Evolutionary conservation across 805 yeast species (phyloP).

Genomic region (Candida boleticola): DNA sequence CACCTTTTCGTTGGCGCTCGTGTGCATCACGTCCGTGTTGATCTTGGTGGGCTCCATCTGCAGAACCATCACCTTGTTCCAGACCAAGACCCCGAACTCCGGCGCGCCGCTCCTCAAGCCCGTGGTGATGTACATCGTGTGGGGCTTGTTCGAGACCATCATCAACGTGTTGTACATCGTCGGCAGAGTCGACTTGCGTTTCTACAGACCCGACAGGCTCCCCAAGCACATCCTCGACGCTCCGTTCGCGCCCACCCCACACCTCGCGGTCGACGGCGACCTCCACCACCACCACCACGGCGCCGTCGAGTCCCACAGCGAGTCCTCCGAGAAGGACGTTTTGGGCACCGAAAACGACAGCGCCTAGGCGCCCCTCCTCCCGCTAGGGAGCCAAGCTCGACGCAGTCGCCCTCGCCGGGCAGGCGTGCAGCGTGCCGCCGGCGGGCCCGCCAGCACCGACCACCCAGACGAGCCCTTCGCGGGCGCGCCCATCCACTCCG

Average conservation of each 20-base stretch:
- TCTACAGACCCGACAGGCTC: conserved; percentile 21
- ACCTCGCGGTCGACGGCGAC: too few species aligned
- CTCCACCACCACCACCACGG: too few species aligned
- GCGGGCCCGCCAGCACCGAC: too few species aligned
- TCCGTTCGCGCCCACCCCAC: not conserved
- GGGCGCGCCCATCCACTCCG: too few species aligned
- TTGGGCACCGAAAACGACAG: not conserved
- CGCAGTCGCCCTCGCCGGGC: too few species aligned
- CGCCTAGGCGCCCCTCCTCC: not conserved
- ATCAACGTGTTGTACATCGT: conserved; percentile 15
- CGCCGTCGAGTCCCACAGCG: not conserved
- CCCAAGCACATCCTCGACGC: conserved; percentile 9
- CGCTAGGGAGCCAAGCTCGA: too few species aligned
- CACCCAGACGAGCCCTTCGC: too few species aligned
- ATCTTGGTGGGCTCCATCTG: conserved; percentile 50
- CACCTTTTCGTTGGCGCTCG: conserved; percentile 48
- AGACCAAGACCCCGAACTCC: conserved; percentile 12
- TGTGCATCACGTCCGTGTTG: conserved; percentile 45
- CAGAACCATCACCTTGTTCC: conserved; percentile 49
- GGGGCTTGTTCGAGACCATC: conserved; percentile 20
- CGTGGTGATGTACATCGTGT: conserved; percentile 11
- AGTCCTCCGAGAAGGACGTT: not conserved
- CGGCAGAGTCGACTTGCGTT: conserved; percentile 20
- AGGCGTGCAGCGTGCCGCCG: too few species aligned
- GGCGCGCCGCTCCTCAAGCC: conserved; percentile 10